phyloP scores from a whole-genome alignment of 768 basidiomycete genomes.

The Suillus spraguei region DNA sequence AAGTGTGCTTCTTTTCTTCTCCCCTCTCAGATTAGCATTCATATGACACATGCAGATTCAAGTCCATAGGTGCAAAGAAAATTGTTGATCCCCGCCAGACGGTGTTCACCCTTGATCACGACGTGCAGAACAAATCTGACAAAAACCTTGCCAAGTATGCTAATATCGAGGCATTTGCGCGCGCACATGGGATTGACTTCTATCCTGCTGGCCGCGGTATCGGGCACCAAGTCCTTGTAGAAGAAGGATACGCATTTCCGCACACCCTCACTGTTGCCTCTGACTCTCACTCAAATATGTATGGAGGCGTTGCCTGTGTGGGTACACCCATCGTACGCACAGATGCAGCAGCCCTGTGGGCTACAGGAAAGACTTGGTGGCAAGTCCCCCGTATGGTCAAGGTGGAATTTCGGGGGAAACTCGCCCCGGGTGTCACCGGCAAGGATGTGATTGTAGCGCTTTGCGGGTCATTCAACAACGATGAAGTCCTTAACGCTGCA shows the following conservation, averaged over 20 bases:
- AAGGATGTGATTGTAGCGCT: conserved; percentile 98
- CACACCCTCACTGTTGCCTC: conserved; percentile 94
- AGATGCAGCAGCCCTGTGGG: conserved; percentile 95
- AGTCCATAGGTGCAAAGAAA: conserved; percentile 87
- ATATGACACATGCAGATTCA: conserved; percentile 61
- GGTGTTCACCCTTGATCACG: conserved; percentile 97
- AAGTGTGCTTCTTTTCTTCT: conserved; percentile 59
- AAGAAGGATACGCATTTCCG: conserved; percentile 98
- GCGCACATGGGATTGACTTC: conserved; percentile 85
- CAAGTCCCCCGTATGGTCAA: conserved; percentile 97
- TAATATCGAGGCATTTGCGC: conserved; percentile 88
- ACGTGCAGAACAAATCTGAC: conserved; percentile 91
- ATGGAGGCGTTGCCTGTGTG: conserved; percentile 95
- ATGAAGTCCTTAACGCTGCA: conserved; percentile 95
- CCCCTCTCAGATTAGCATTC: conserved; percentile 2
- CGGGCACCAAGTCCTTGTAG: conserved; percentile 95
- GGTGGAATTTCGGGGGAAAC: conserved; percentile 82
- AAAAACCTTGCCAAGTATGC: conserved; percentile 95
- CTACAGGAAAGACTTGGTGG: conserved; percentile 99
- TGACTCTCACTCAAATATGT: conserved; percentile 98
- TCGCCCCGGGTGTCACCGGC: conserved; percentile 90
- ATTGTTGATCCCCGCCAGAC: conserved; percentile 82
- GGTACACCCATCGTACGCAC: conserved; percentile 98
- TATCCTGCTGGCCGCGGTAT: conserved; percentile 98
- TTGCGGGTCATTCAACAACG: conserved; percentile 93